Conservation (phyloP, 192 early-diverging fungal species). For the Dimargaris xerosporica region DNA sequence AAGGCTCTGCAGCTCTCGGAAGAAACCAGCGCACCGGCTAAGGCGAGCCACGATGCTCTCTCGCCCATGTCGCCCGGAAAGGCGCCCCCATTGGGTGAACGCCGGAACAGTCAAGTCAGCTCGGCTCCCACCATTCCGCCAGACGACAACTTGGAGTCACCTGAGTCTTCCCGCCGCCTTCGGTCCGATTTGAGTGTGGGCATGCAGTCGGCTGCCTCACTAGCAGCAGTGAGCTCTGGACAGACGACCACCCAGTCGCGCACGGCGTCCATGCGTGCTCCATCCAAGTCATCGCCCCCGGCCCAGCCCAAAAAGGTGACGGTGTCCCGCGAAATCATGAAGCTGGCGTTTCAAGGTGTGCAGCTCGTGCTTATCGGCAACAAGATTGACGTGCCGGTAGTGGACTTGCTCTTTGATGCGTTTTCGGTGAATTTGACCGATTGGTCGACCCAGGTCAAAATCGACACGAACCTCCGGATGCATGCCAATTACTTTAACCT, state of each 20-base stretch:
- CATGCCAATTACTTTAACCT: conserved; percentile 91
- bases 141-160: neutral
- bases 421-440: conserved; percentile 64
- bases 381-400: conserved; percentile 81
- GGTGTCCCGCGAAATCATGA: conserved; percentile 17
- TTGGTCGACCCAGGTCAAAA: conserved; percentile 59
- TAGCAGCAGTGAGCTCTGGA: neutral
- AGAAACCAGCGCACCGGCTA: conserved; percentile 12
- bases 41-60: neutral
- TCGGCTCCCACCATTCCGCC: neutral
- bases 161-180: neutral
- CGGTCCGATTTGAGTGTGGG: neutral
- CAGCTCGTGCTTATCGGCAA: conserved; percentile 84
- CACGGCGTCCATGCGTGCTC: neutral
- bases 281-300: neutral
- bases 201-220: neutral
- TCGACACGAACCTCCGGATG: conserved; percentile 51
- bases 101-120: too few relatives aligned
- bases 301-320: conserved; percentile 6
- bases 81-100: too few relatives aligned
- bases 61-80: too few relatives aligned
- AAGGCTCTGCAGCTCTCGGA: conserved; percentile 44
- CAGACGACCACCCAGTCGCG: neutral
- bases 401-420: conserved; percentile 68
- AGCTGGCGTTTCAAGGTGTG: conserved; percentile 47